phyloP scores from a whole-genome alignment of 768 basidiomycete species.

The Lactarius trivialis region DNA sequence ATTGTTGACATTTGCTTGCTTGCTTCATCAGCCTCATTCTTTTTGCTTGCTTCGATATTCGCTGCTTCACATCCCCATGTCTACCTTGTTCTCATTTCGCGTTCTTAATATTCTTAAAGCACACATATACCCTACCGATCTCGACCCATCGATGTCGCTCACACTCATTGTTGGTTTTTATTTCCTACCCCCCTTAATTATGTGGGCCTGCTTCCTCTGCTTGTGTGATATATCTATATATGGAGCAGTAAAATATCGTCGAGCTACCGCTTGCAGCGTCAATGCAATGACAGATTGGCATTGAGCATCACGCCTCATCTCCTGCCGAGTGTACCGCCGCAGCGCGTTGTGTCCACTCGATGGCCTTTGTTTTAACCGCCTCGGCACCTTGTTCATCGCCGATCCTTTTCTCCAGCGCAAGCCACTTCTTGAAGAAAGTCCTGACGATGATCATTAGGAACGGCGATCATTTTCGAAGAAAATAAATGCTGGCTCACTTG shows the following conservation, averaged over 20 bases:
- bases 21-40: constrained; percentile 17
- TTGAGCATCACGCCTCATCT: constrained; percentile 10
- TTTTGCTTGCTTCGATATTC: constrained; percentile 6
- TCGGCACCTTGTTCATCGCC: constrained; percentile 83
- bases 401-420: constrained; percentile 76
- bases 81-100: constrained; percentile 29
- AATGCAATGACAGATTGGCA: constrained; percentile 12
- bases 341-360: constrained; percentile 83
- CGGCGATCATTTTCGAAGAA: background rate
- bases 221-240: constrained; percentile 30
- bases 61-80: constrained; percentile 20
- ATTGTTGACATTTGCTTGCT: constrained; percentile 25
- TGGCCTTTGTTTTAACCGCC: constrained; percentile 78
- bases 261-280: constrained; percentile 20
- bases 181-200: constrained; percentile 36
- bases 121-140: constrained; percentile 42
- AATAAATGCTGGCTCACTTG: constrained; percentile 65
- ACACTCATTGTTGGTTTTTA: constrained; percentile 47
- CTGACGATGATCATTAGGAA: constrained; percentile 33
- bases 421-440: constrained; percentile 97
- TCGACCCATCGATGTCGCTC: constrained; percentile 34
- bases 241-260: constrained; percentile 19
- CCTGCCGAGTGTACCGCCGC: constrained; percentile 27
- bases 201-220: constrained; percentile 31
- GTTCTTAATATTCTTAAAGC: constrained; percentile 33